phyloP scores from a whole-genome alignment of 163 green algal species.

The Prototheca cutis region DNA sequence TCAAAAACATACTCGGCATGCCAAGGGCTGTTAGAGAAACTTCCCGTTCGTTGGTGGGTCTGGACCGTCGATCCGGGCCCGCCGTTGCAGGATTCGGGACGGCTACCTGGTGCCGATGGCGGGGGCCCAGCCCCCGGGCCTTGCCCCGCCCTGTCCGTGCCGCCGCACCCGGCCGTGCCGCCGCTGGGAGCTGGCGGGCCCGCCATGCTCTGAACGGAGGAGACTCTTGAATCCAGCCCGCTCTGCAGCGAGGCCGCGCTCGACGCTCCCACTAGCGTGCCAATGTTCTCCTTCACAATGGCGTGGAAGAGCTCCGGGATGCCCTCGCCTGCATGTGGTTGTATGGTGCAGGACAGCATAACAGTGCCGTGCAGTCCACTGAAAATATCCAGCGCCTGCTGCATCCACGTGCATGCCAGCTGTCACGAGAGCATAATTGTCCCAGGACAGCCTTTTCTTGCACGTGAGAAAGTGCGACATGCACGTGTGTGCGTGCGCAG shows the following conservation, averaged over 20 bases:
- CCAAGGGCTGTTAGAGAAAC: background rate
- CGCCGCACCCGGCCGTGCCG: no score
- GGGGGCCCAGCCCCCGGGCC: no score
- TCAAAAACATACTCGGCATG: constrained; percentile 1
- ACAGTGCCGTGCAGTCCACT: no score
- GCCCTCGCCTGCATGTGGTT: background rate
- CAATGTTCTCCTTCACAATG: background rate
- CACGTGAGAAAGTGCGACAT: no score
- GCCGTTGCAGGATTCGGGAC: background rate
- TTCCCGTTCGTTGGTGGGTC: background rate
- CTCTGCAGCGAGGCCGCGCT: background rate
- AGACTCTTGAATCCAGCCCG: background rate
- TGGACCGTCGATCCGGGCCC: background rate
- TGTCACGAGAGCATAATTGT: no score
- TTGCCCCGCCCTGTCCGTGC: no score
- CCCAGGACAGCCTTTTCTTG: no score
- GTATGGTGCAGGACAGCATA: no score
- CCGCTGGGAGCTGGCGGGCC: no score
- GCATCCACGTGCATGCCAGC: no score
- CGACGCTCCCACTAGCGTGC: background rate
- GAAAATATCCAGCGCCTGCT: background rate
- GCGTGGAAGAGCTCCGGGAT: background rate
- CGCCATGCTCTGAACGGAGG: background rate
- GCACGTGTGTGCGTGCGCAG: no score
- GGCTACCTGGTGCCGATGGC: no score